Base-by-base conservation (phyloP, 345 rosid species). In the Brassica cretica region DNA sequence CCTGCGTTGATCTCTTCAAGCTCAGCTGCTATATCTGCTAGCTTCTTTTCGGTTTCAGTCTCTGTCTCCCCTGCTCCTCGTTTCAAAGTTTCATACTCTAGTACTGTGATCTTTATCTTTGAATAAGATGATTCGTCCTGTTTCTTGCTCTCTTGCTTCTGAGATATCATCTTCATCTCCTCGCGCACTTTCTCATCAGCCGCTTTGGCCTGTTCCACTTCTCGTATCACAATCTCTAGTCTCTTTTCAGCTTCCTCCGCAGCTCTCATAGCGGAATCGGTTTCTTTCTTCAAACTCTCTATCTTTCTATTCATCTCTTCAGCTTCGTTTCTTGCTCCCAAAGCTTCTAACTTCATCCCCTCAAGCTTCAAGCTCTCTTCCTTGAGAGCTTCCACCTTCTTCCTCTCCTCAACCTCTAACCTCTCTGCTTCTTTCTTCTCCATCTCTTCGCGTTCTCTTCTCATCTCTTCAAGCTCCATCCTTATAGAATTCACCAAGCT, bases 401-500 rank as follows among this genome's bases (percentile, higher is more conserved):
- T 53, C 6, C 19, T 27, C 63, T 66, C 74, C 18, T 75, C 81
- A 16, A 66, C 44, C 27, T 69, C 79, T 62, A 78, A 58, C 24
- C 73, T 80, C 74, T 84, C 85, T 15, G 69, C 82, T 80, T 85
- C 87, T 67, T 68, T 76, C 75, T 27, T 71, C 58, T 74, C 73
- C 41, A 82, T 21, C 11, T 86, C 76, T 66, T 39, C 70, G 25
- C 84, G 75, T 41, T 88, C 86, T 53, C 72, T 82, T 79, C 79
- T 82, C 75, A 83, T 79, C 32, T 86, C 85, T 65, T 90, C 98
- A 65, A 93, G 14, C 64, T 91, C 94, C 68, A 70, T 27, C 80
- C 82, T 76, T 1, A 90, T 84, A 39, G 83, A 76, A 41, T 58
- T 78, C 60, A 93, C 87, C 39, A 63, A 68, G 25, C 82, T 78